phyloP scores from a whole-genome alignment of 2,329 filamentous ascomycete species.

The Xylariaceae sp. region DNA sequence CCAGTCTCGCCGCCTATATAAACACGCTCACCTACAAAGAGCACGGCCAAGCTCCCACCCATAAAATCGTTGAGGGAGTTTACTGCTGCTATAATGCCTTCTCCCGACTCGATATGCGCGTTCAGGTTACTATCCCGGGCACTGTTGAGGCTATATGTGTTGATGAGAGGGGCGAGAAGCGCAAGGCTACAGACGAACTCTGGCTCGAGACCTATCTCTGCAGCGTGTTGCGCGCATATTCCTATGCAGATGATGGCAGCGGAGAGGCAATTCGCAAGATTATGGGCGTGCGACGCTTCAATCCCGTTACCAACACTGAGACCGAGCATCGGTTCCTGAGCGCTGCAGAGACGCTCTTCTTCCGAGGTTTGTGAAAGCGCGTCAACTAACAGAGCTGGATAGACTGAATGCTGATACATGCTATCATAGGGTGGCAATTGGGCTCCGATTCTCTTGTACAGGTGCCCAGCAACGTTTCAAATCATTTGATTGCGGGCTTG shows the following conservation, averaged over 20 bases:
- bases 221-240: constrained; percentile 88
- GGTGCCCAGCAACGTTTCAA: constrained; percentile 93
- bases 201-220: constrained; percentile 98
- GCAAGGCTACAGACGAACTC: constrained; percentile 84
- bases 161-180: constrained; percentile 92
- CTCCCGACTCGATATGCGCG: constrained; percentile 94
- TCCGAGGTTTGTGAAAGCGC: constrained; percentile 58
- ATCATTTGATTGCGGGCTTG: constrained; percentile 89
- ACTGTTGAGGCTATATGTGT: constrained; percentile 97
- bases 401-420: constrained; percentile 4
- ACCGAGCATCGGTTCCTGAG: constrained; percentile 94
- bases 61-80: constrained; percentile 88
- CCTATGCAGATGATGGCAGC: constrained; percentile 91
- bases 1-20: constrained; percentile 94
- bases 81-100: constrained; percentile 99
- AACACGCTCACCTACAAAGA: constrained; percentile 93
- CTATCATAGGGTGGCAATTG: constrained; percentile 71
- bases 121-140: constrained; percentile 94
- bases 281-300: constrained; percentile 93
- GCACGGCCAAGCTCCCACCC: constrained; percentile 64
- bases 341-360: constrained; percentile 91
- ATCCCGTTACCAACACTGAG: constrained; percentile 96
- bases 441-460: constrained; percentile 96
- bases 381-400: neutral
- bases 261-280: constrained; percentile 95